phyloP scores from a whole-genome alignment of 495 filamentous ascomycete species.

The Glarea lozoyensis region DNA sequence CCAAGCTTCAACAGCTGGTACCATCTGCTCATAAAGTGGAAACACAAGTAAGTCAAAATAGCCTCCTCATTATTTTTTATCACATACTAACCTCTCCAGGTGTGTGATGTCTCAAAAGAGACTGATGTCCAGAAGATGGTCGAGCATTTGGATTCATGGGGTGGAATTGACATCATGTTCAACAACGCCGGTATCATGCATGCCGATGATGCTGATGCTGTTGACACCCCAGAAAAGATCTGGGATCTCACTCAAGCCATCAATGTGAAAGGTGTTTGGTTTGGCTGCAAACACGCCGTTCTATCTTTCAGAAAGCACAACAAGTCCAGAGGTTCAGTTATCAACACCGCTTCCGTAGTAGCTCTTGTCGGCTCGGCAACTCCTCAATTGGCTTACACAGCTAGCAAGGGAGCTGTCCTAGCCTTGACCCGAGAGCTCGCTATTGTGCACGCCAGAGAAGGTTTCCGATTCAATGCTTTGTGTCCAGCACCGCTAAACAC shows the following conservation, averaged over 20 bases:
- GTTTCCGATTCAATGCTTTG: slow-evolving; percentile 78
- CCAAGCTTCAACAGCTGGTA: slow-evolving; percentile 63
- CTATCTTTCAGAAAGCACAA: slow-evolving; percentile 68
- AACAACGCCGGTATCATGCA: slow-evolving; percentile 99
- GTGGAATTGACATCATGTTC: slow-evolving; percentile 92
- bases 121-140: slow-evolving; percentile 60
- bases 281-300: slow-evolving; percentile 87
- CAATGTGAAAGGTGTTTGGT: slow-evolving; percentile 99
- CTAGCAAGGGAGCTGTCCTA: slow-evolving; percentile 88
- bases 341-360: slow-evolving; percentile 93
- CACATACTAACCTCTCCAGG: slow-evolving; percentile 24
- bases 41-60: slow-evolving; percentile 32
- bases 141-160: slow-evolving; percentile 69
- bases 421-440: slow-evolving; percentile 76
- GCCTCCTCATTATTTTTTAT: neutral
- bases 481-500: slow-evolving; percentile 91
- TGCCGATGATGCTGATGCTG: slow-evolving; percentile 72
- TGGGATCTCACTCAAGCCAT: slow-evolving; percentile 93
- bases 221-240: slow-evolving; percentile 78
- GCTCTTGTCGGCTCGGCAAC: slow-evolving; percentile 90
- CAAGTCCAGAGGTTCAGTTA: slow-evolving; percentile 72
- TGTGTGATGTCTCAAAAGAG: slow-evolving; percentile 62
- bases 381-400: slow-evolving; percentile 91
- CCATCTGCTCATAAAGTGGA: slow-evolving; percentile 53
- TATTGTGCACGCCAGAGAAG: slow-evolving; percentile 79